Percentiles rank a stretch among this genome's conserved stretches.
Evolutionary conservation across 2,329 filamentous ascomycete genomes (phyloP).

Genomic region (Alternaria gansuensis): DNA sequence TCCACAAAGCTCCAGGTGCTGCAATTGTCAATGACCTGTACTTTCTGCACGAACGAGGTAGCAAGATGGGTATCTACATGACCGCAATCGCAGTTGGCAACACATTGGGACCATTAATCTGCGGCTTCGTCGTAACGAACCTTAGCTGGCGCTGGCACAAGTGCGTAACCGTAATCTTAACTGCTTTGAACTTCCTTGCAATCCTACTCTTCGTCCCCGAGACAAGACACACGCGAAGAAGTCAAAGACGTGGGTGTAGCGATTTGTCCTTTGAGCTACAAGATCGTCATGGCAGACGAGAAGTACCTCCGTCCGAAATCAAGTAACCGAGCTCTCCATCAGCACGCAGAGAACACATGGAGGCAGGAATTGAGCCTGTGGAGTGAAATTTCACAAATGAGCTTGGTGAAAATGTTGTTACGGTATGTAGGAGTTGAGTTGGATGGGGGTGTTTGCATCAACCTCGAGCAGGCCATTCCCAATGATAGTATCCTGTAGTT

Average conservation of each 20-base stretch:
- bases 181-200: conserved; percentile 46
- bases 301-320: conserved; percentile 14
- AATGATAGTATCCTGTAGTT: conserved; percentile 52
- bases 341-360: conserved; percentile 47
- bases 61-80: conserved; percentile 52
- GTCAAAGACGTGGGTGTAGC: conserved; percentile 5
- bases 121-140: conserved; percentile 51
- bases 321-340: conserved; percentile 9
- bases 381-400: conserved; percentile 44
- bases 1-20: conserved; percentile 57
- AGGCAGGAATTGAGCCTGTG: conserved; percentile 48
- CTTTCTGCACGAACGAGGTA: conserved; percentile 48
- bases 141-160: conserved; percentile 53
- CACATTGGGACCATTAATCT: conserved; percentile 53
- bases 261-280: conserved; percentile 24
- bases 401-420: conserved; percentile 49
- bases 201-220: conserved; percentile 53
- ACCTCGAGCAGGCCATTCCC: conserved; percentile 46
- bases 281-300: conserved; percentile 14
- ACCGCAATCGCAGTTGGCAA: conserved; percentile 52
- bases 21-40: conserved; percentile 46
- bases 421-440: conserved; percentile 12
- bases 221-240: conserved; percentile 45
- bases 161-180: conserved; percentile 44
- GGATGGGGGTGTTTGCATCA: neutral